Evolutionary conservation across 768 basidiomycete species (phyloP).

Genomic region (Suillus americanus): DNA sequence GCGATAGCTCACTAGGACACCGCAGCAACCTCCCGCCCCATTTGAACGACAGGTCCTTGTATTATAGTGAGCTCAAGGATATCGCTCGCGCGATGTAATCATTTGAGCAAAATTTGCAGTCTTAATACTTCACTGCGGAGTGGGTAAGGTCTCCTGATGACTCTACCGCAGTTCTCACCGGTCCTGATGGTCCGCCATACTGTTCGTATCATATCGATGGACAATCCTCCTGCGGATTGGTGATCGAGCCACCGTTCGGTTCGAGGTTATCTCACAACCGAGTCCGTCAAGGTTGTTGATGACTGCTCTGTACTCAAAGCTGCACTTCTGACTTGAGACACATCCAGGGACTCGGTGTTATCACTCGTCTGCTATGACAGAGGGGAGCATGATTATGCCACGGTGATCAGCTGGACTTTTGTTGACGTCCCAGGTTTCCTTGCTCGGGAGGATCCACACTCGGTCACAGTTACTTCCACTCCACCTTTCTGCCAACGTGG

Average conservation of each 20-base stretch:
- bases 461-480: not conserved
- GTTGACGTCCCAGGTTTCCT: too few relatives aligned
- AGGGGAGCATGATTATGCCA: not conserved
- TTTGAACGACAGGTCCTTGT: conserved; percentile 96
- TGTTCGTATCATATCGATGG: too few relatives aligned
- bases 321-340: conserved; percentile 8
- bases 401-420: not conserved
- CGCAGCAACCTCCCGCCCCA: conserved; percentile 59
- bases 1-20: not conserved
- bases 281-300: conserved; percentile 64
- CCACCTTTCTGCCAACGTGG: not conserved
- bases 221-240: conserved; percentile 51
- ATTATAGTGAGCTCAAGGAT: conserved; percentile 62
- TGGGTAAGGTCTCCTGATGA: conserved; percentile 33
- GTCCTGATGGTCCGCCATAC: conserved; percentile 57
- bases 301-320: conserved; percentile 1
- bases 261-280: conserved; percentile 90
- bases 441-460: not conserved
- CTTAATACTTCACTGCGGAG: conserved; percentile 93
- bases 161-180: conserved; percentile 8
- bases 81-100: not conserved
- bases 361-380: conserved; percentile 46
- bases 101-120: conserved; percentile 34
- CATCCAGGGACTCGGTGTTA: too few relatives aligned
- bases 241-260: conserved; percentile 89